These are phyloP conservation scores for Pleurotus eryngii DNA, from an alignment of 768 basidiomycete species.

Conservation along the genomic window DNA sequence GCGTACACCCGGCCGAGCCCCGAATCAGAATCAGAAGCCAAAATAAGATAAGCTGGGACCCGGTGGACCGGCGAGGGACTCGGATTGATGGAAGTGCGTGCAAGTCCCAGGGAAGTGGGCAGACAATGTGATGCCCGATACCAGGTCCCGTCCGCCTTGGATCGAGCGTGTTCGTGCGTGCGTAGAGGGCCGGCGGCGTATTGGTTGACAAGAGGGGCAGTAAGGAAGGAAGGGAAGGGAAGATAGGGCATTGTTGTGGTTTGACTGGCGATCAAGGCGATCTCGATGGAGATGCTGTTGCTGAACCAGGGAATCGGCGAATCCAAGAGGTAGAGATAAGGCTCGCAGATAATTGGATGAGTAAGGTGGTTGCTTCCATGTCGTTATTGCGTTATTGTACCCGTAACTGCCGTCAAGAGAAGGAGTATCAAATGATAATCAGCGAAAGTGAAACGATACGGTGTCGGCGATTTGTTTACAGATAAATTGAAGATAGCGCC, in stretches of 20 bases:
- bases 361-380: not conserved
- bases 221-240: no score
- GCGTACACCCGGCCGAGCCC: no score
- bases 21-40: no score
- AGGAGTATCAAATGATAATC: not conserved
- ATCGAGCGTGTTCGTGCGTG: no score
- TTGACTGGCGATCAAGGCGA: not conserved
- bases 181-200: slow-evolving; percentile 2
- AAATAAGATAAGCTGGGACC: not conserved
- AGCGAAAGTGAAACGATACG: not conserved
- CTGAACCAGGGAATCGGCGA: not conserved
- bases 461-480: not conserved
- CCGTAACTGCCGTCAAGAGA: not conserved
- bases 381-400: no score
- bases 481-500: not conserved
- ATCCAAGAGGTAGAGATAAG: not conserved
- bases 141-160: no score
- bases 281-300: not conserved
- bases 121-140: not conserved
- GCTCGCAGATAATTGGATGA: not conserved
- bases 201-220: not conserved
- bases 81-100: not conserved
- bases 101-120: no score
- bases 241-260: no score
- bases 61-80: not conserved